Base-by-base conservation (phyloP, 1,139 yeast species). In the Scheffersomyces segobiensis region DNA sequence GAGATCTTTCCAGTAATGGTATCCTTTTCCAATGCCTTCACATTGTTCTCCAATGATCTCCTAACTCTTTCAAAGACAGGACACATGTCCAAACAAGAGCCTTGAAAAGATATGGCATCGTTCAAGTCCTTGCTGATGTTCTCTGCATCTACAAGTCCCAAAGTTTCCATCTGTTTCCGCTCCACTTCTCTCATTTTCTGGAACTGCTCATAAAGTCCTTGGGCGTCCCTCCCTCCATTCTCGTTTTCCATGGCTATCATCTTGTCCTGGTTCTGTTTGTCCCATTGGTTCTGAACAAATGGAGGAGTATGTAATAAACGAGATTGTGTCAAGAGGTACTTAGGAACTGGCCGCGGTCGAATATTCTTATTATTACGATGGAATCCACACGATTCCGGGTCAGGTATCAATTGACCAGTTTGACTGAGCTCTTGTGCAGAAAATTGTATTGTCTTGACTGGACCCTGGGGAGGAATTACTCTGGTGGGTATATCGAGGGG, bases 11-110 rank as follows among this genome's bases (percentile, higher is more conserved):
- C 87, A 0, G 90, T 84, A 0, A 53, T 61, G 0, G 87, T 84
- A 64, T 89, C 93, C 63, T 82, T 88, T 74, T 95, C 99, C 67
- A 89, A 80, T 12, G 84, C 80, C 62, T 91, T 89, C 49, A 93
- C 96, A 63, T 93, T 93, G 67, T 93, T 92, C 71, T 95, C 98
- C 58, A 89, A 86, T 7, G 91, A 86, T 75, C 99, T 84, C 69
- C 97, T 82, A 0, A 93, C 90, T 66, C 99, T 82, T 74, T 96
- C 99, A 74, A 89, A 95, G 0, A 87, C 85, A 0, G 99, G 98
- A 73, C 99, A 95, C 98, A 93, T 95, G 62, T 92, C 97, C 52
- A 79, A 72, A 74, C 99, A 96, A 0, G 97, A 85, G 3, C 99
- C 99, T 60, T 85, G 86, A 68, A 96, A 96, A 1, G 83, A 73